Conservation (phyloP, 2,329 filamentous ascomycete species). For the Juglanconis oblonga region DNA sequence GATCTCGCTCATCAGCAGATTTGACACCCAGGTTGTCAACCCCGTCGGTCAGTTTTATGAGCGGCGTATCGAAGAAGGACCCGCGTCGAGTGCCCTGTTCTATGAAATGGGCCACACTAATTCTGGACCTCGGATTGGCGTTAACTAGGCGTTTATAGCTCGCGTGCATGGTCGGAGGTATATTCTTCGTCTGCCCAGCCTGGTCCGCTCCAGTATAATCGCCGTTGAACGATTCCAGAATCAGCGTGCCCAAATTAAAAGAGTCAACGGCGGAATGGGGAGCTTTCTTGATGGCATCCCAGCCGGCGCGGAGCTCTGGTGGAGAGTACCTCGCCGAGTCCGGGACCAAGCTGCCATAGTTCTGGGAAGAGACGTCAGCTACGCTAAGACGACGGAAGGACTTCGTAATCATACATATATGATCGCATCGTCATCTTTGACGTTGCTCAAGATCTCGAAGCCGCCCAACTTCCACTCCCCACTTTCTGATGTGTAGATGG, state of each 20-base stretch:
- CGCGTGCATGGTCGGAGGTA: conserved; percentile 84
- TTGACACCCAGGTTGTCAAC: conserved; percentile 93
- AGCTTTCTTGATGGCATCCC: conserved; percentile 83
- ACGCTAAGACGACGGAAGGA: not conserved
- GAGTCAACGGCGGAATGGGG: conserved; percentile 81
- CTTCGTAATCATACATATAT: conserved; percentile 64
- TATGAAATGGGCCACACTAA: conserved; percentile 81
- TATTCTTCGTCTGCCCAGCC: conserved; percentile 77
- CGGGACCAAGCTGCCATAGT: conserved; percentile 81
- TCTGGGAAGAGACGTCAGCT: conserved; percentile 46
- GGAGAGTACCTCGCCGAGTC: conserved; percentile 82
- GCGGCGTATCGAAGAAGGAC: conserved; percentile 86
- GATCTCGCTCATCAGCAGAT: conserved; percentile 76
- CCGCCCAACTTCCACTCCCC: conserved; percentile 97
- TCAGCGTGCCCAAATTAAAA: conserved; percentile 78
- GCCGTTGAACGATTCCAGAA: conserved; percentile 91
- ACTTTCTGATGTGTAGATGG: conserved; percentile 90
- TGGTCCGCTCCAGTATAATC: conserved; percentile 74
- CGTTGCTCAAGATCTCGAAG: conserved; percentile 88
- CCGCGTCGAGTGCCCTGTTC: conserved; percentile 81
- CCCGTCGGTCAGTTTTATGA: conserved; percentile 89
- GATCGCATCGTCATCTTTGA: conserved; percentile 92
- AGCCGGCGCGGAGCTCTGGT: conserved; percentile 86
- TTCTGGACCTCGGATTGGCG: conserved; percentile 81
- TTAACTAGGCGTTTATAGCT: conserved; percentile 89